Conservation (phyloP, 352 stramenopile species). For the Pythium plurisporium region DNA sequence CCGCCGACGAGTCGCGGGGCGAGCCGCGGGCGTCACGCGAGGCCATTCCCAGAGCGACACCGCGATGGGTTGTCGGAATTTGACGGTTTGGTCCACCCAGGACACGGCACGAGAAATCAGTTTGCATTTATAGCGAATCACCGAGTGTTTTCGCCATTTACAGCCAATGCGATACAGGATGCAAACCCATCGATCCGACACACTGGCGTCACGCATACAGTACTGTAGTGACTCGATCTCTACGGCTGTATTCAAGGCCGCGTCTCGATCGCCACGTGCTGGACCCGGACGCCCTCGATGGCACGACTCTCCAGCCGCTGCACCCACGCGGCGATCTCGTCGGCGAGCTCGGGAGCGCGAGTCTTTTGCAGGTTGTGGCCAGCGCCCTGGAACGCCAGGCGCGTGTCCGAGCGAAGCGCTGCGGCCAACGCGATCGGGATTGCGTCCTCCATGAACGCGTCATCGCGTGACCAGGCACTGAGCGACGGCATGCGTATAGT, state of each 20-base stretch:
- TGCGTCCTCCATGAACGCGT: conserved; percentile 55
- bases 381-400: conserved; percentile 40
- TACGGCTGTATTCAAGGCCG: neutral
- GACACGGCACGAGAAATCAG: neutral
- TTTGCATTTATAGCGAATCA: conserved; percentile 7
- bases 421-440: conserved; percentile 41
- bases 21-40: neutral
- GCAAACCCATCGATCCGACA: neutral
- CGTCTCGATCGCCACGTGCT: too few relatives aligned
- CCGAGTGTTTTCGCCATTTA: neutral
- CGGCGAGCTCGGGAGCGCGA: conserved; percentile 35
- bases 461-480: conserved; percentile 54
- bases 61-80: neutral
- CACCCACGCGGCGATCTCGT: conserved; percentile 45
- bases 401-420: conserved; percentile 28
- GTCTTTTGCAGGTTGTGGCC: conserved; percentile 82
- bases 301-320: neutral
- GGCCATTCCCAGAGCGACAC: conserved; percentile 4
- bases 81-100: neutral
- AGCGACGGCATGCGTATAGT: conserved; percentile 34
- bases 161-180: neutral
- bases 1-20: neutral
- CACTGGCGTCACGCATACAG: neutral
- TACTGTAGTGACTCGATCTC: neutral
- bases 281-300: too few relatives aligned